These are phyloP conservation scores for Populus tremula DNA, from an alignment of 345 rosid species.

Conservation along the genomic window DNA sequence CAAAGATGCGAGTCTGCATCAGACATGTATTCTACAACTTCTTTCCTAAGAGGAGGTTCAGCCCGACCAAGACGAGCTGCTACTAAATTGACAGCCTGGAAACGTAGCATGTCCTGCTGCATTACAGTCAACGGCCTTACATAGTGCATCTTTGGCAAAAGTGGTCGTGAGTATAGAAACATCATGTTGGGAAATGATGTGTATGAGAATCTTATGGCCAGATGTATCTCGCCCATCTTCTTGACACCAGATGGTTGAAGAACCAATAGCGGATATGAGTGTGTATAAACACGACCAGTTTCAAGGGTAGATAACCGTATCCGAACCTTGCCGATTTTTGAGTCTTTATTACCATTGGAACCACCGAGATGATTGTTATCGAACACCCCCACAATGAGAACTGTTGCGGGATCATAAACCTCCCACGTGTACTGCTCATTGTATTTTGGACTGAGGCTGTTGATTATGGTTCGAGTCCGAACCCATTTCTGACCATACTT, in stretches of 20 bases:
- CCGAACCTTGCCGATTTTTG: conserved; percentile 32
- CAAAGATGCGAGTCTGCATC: conserved; percentile 32
- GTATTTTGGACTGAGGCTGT: conserved; percentile 31
- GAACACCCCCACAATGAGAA: conserved; percentile 27
- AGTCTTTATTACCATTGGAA: conserved; percentile 19
- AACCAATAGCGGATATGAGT: conserved; percentile 27
- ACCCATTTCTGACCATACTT: conserved; percentile 33
- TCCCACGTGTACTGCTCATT: conserved; percentile 36
- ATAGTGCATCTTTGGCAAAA: conserved; percentile 35
- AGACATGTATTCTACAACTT: conserved; percentile 29
- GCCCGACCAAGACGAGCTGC: conserved; percentile 32
- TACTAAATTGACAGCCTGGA: conserved; percentile 31
- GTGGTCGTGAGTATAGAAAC: conserved; percentile 25
- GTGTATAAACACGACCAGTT: conserved; percentile 32
- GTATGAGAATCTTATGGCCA: conserved; percentile 28
- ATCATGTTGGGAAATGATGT: conserved; percentile 22
- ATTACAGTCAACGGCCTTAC: conserved; percentile 27
- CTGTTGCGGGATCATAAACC: conserved; percentile 32
- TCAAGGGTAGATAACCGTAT: conserved; percentile 32
- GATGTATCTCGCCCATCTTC: conserved; percentile 32
- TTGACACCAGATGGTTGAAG: conserved; percentile 31
- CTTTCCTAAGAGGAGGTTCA: conserved; percentile 32
- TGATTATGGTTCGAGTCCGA: conserved; percentile 30
- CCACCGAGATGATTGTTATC: conserved; percentile 25
- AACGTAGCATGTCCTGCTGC: conserved; percentile 30